These are phyloP conservation scores for Beverwykella pulmonaria DNA, from an alignment of 495 filamentous ascomycete genomes.

Conservation along the genomic window DNA sequence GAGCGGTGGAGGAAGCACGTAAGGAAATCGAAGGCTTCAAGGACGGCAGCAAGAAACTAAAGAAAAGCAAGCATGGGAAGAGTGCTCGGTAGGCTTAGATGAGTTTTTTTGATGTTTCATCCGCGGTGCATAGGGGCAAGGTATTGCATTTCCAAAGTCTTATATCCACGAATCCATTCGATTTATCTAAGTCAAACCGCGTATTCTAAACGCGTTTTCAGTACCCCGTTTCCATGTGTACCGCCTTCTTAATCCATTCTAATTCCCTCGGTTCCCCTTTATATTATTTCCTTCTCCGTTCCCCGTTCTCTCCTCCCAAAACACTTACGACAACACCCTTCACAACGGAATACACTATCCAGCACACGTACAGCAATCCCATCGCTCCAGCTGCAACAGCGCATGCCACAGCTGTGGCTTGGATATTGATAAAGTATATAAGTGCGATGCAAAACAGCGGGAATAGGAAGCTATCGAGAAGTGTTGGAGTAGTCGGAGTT, in stretches of 20 bases:
- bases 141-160: not conserved
- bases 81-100: not conserved
- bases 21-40: conserved; percentile 64
- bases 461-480: not conserved
- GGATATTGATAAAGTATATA: not conserved
- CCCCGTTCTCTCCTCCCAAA: too few species aligned
- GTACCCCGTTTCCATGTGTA: not conserved
- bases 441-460: not conserved
- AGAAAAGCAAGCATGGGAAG: conserved; percentile 32
- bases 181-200: not conserved
- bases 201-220: not conserved
- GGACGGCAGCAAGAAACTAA: conserved; percentile 57
- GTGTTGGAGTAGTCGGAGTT: not conserved
- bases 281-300: too few species aligned
- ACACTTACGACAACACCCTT: too few species aligned
- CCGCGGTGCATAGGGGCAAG: not conserved
- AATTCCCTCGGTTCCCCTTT: too few species aligned
- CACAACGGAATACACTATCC: not conserved
- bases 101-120: too few species aligned
- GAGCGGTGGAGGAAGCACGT: conserved; percentile 63
- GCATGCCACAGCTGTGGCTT: not conserved
- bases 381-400: not conserved
- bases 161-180: not conserved
- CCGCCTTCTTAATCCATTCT: not conserved
- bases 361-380: not conserved